A percentile compares a stretch with the other conserved stretches of the same genome.
These are phyloP conservation scores for Xylaria sp. DNA, from an alignment of 495 filamentous ascomycete genomes.

Conservation along the genomic window DNA sequence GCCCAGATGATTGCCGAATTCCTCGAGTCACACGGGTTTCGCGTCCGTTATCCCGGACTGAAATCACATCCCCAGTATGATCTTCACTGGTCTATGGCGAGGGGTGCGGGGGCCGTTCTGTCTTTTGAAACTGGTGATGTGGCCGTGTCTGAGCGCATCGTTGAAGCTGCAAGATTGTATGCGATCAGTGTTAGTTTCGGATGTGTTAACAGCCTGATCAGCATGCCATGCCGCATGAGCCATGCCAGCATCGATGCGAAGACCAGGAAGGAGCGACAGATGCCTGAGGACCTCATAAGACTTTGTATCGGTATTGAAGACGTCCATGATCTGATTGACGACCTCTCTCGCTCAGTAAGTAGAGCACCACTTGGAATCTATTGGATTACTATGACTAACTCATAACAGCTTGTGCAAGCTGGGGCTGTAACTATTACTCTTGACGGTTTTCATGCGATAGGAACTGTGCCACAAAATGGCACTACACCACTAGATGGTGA, in stretches of 20 bases:
- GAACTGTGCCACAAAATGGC: slow-evolving; percentile 28
- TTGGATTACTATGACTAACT: slow-evolving; percentile 31
- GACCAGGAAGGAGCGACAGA: slow-evolving; percentile 83
- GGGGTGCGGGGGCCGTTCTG: slow-evolving; percentile 91
- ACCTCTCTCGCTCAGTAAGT: slow-evolving; percentile 88
- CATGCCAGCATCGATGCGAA: slow-evolving; percentile 98
- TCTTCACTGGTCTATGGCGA: slow-evolving; percentile 91
- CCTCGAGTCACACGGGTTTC: slow-evolving; percentile 89
- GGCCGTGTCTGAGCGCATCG: slow-evolving; percentile 83
- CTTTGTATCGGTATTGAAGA: slow-evolving; percentile 98
- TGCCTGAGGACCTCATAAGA: slow-evolving; percentile 96
- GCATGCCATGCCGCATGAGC: slow-evolving; percentile 99
- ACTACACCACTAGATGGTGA: slow-evolving; percentile 33
- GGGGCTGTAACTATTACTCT: slow-evolving; percentile 86
- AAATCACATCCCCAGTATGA: slow-evolving; percentile 96
- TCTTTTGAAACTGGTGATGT: slow-evolving; percentile 94
- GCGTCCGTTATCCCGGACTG: slow-evolving; percentile 91
- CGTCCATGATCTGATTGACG: slow-evolving; percentile 89
- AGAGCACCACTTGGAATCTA: slow-evolving; percentile 25
- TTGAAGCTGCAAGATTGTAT: slow-evolving; percentile 90
- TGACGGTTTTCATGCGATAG: slow-evolving; percentile 73
- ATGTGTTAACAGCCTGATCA: slow-evolving; percentile 97
- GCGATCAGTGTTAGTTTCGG: slow-evolving; percentile 96
- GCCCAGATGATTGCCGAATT: slow-evolving; percentile 90
- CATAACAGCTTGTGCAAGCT: slow-evolving; percentile 81